These are phyloP conservation scores for Trypanosoma boissoni DNA, from an alignment of 208 protist species.

Conservation along the genomic window DNA sequence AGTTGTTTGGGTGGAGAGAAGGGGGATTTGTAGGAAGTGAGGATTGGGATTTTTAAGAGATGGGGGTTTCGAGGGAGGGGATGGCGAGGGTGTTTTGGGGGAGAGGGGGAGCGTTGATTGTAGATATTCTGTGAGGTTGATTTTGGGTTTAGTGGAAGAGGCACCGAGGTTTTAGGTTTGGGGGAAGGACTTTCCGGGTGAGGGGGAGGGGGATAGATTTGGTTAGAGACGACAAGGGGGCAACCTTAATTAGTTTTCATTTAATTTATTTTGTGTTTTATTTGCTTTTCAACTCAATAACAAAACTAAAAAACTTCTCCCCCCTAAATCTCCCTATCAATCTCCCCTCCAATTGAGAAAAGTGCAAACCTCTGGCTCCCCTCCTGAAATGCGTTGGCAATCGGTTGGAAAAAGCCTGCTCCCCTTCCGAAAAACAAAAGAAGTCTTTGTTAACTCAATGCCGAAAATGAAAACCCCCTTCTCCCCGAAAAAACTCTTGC, in stretches of 20 bases:
- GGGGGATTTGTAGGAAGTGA: slow-evolving; percentile 9
- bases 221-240: slow-evolving; percentile 19
- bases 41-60: neutral
- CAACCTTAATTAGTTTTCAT: slow-evolving; percentile 25
- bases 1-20: slow-evolving; percentile 6
- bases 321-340: slow-evolving; percentile 29
- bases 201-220: slow-evolving; percentile 8
- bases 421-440: slow-evolving; percentile 12
- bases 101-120: slow-evolving; percentile 4
- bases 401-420: slow-evolving; percentile 20
- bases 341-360: slow-evolving; percentile 17
- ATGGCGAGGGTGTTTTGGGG: slow-evolving; percentile 8
- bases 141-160: slow-evolving; percentile 15
- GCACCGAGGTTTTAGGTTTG: slow-evolving; percentile 10
- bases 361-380: slow-evolving; percentile 10
- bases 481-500: slow-evolving; percentile 27
- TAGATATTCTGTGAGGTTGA: slow-evolving; percentile 11
- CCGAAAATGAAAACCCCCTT: slow-evolving; percentile 8
- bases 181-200: slow-evolving; percentile 15
- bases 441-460: slow-evolving; percentile 21
- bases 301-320: slow-evolving; percentile 16
- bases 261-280: slow-evolving; percentile 13
- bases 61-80: neutral
- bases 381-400: slow-evolving; percentile 25
- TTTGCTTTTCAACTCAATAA: slow-evolving; percentile 13